Percentiles rank a stretch among this genome's conserved stretches.
Conservation (phyloP, 352 stramenopile genomes). For the Phytophthora podocarpi region DNA sequence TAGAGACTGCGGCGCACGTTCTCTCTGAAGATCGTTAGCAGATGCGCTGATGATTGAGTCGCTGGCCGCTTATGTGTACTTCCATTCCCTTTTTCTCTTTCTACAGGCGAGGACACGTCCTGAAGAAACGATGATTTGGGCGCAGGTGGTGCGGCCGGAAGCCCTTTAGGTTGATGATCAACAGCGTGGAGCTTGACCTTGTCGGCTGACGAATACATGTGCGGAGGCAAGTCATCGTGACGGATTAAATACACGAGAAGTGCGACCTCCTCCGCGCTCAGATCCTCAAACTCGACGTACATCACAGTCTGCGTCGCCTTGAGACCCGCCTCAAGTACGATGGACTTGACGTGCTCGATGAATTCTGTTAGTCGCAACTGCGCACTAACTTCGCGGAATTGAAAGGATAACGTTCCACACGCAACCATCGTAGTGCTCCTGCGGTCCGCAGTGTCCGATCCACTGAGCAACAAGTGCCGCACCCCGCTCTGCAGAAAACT, state of each 20-base stretch:
- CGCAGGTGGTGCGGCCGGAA: not conserved
- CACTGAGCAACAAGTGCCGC: constrained; percentile 48
- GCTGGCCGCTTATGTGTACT: constrained; percentile 1
- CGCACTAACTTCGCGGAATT: constrained; percentile 51
- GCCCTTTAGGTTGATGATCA: constrained; percentile 39
- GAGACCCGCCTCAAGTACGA: constrained; percentile 53
- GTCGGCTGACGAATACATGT: constrained; percentile 56
- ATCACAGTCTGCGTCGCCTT: constrained; percentile 57
- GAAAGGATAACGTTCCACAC: constrained; percentile 56
- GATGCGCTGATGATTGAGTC: constrained; percentile 1
- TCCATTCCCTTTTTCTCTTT: constrained; percentile 2
- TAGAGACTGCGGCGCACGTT: constrained; percentile 63
- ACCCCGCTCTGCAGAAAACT: constrained; percentile 50
- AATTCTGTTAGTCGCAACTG: constrained; percentile 41
- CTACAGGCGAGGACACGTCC: not conserved
- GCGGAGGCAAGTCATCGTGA: constrained; percentile 45
- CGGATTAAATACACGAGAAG: constrained; percentile 49
- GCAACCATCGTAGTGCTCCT: constrained; percentile 54
- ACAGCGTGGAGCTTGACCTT: constrained; percentile 52
- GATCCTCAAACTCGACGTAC: constrained; percentile 61
- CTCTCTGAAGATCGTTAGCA: constrained; percentile 48
- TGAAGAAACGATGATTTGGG: constrained; percentile 26
- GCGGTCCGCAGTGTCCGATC: constrained; percentile 44
- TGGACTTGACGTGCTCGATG: constrained; percentile 50
- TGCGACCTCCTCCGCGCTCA: constrained; percentile 37